A percentile compares a stretch with the other conserved stretches of the same genome.
phyloP scores from a whole-genome alignment of 768 basidiomycete species.

The Lentinus tigrinus region DNA sequence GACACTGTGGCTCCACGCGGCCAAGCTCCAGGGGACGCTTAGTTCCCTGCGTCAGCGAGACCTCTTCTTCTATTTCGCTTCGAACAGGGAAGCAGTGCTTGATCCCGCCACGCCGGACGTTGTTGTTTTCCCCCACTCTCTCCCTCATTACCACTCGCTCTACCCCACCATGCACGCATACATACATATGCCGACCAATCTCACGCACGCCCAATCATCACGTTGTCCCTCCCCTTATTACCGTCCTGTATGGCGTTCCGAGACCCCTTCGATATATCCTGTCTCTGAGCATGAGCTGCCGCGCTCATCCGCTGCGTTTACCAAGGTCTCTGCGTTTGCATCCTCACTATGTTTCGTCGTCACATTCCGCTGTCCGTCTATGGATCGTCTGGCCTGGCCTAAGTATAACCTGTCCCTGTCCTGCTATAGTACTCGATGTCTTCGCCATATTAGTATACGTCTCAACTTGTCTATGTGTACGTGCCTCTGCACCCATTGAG shows the following conservation, averaged over 20 bases:
- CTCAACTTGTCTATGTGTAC: conserved; percentile 13
- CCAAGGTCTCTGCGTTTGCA: not conserved
- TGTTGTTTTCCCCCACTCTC: conserved; percentile 2
- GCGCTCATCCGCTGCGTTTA: not conserved
- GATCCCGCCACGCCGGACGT: conserved; percentile 16
- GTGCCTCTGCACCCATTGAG: conserved; percentile 5
- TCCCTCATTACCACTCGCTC: not conserved
- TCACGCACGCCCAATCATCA: conserved; percentile 4
- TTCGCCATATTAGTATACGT: conserved; percentile 13
- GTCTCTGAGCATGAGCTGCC: not conserved
- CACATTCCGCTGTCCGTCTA: conserved; percentile 9
- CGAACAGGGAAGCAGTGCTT: conserved; percentile 17
- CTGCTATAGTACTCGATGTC: conserved; percentile 7
- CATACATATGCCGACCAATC: conserved; percentile 7
- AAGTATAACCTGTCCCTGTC: conserved; percentile 2
- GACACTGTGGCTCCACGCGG: conserved; percentile 28
- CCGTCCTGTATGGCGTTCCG: conserved; percentile 5
- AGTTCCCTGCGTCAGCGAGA: not conserved
- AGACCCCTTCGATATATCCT: conserved; percentile 14
- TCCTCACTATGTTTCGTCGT: conserved; percentile 7
- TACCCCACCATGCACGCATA: conserved; percentile 11
- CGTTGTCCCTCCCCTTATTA: conserved; percentile 1
- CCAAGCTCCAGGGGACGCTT: conserved; percentile 1
- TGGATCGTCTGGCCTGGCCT: conserved; percentile 10
- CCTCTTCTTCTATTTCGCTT: conserved; percentile 8